These are phyloP conservation scores for Trichoderma sp. DNA, from an alignment of 2,329 filamentous ascomycete genomes.

Conservation along the genomic window DNA sequence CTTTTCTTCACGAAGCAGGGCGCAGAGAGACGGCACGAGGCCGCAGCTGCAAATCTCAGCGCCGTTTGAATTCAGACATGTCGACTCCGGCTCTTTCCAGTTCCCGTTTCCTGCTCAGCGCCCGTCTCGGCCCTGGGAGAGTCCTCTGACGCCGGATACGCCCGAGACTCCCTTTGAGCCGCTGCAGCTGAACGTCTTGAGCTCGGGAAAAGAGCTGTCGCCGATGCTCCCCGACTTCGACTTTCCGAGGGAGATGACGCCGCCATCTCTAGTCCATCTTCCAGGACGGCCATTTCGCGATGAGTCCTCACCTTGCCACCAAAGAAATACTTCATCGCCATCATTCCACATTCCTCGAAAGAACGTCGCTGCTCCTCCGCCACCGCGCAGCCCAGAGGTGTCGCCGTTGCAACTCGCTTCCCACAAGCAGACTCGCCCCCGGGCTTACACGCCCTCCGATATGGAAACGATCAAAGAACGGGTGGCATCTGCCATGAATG, in stretches of 20 bases:
- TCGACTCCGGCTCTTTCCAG: slow-evolving; percentile 53
- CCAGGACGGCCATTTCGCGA: slow-evolving; percentile 40
- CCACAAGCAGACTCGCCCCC: slow-evolving; percentile 45
- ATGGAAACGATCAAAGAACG: slow-evolving; percentile 57
- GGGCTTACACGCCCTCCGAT: slow-evolving; percentile 50
- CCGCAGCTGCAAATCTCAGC: slow-evolving; percentile 60
- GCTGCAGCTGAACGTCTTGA: slow-evolving; percentile 59
- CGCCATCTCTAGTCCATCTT: slow-evolving; percentile 43
- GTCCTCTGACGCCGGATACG: slow-evolving; percentile 36
- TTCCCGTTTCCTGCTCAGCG: slow-evolving; percentile 35
- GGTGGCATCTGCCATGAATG: slow-evolving; percentile 59
- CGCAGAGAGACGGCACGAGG: slow-evolving; percentile 50
- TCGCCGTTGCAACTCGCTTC: slow-evolving; percentile 45
- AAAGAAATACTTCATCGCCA: slow-evolving; percentile 54
- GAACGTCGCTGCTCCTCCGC: slow-evolving; percentile 37
- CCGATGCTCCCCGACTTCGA: slow-evolving; percentile 58
- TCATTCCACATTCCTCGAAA: slow-evolving; percentile 60
- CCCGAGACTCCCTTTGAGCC: slow-evolving; percentile 50
- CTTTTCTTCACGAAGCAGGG: slow-evolving; percentile 51
- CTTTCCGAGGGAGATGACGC: slow-evolving; percentile 43
- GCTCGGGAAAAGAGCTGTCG: slow-evolving; percentile 50
- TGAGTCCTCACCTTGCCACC: slow-evolving; percentile 40
- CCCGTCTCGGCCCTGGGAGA: slow-evolving; percentile 26
- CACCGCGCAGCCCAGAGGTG: slow-evolving; percentile 34
- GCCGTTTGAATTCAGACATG: slow-evolving; percentile 62